Evolutionary conservation across 2,329 filamentous ascomycete genomes (phyloP), one percentile per base, ranked within the genome.

Genomic region (Aureobasidium pullulans): DNA sequence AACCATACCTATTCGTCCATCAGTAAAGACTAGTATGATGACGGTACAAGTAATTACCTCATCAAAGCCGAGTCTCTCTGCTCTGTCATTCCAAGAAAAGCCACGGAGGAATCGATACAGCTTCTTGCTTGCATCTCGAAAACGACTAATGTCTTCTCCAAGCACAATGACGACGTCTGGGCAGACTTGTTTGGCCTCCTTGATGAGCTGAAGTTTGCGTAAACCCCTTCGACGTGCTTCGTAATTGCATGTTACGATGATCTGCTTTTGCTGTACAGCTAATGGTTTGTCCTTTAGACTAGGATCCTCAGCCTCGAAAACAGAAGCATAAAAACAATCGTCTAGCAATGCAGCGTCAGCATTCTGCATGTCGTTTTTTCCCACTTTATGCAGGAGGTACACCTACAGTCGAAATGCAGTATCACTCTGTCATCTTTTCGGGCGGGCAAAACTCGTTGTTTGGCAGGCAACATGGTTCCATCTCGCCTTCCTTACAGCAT

Each of bases 281-380:
- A 97, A 77, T 6, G 91, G 90, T 16, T 88, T 75, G 1, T 81
- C 79, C 69, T 84, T 90, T 60, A 96, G 77, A 2, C 80, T 77
- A 0, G 91, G 90, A 64, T 88, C 85, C 69, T 88, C 87, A 64
- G 87, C 86, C 74, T 96, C 91, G 65, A 94, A 87, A 8, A 94
- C 91, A 52, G 90, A 90, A 23, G 92, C 92, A 72, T 97, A 97
- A 78, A 97, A 97, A 77, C 90, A 96, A 76, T 93, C 89, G 71
- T 91, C 87, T 62, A 34, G 2, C 13, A 15, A 10, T 29, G 34
- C 16, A 43, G 43, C 34, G 44, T 49, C 44, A 44, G 43, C 28
- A 28, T 28, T 23, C 37, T 36, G 44, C 59, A 46, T 39, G 19
- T 34, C 23, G 23, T 28, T 36, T 49, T 54, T 54, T 19, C 7